phyloP scores from a whole-genome alignment of 202 grass and related monocot genomes.

The Musa balbisiana region DNA sequence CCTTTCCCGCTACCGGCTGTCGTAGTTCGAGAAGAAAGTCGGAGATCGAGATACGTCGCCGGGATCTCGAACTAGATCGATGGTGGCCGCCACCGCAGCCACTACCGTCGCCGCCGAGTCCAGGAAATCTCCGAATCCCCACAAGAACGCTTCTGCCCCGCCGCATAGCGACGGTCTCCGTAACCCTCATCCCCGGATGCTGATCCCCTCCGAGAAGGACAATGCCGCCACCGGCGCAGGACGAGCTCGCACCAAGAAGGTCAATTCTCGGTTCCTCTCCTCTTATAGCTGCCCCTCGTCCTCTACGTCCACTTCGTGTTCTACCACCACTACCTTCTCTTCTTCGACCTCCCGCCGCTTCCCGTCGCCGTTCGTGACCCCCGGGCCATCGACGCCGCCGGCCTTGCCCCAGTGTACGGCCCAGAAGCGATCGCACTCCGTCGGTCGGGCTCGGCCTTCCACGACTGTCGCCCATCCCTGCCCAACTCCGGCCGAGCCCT shows the following conservation, averaged over 20 bases:
- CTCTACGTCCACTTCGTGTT: conserved; percentile 35
- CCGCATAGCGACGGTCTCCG: conserved; percentile 2
- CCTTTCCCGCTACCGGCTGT: neutral
- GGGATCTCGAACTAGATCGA: conserved; percentile 13
- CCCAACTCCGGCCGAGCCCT: conserved; percentile 27
- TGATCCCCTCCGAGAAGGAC: conserved; percentile 46
- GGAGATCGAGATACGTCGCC: conserved; percentile 2
- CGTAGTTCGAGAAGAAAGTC: neutral
- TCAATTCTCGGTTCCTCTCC: conserved; percentile 70
- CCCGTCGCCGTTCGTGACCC: conserved; percentile 16
- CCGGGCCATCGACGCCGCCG: conserved; percentile 58
- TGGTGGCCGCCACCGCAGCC: conserved; percentile 37
- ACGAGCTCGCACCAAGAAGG: conserved; percentile 32
- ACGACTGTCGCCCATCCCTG: conserved; percentile 3
- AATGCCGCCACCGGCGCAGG: conserved; percentile 28
- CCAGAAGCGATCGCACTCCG: conserved; percentile 60
- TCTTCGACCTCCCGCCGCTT: conserved; percentile 31
- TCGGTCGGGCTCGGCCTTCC: conserved; percentile 54
- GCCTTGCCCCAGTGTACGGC: conserved; percentile 46
- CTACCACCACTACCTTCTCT: conserved; percentile 36
- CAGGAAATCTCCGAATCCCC: conserved; percentile 32
- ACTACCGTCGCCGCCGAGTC: conserved; percentile 28
- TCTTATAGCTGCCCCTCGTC: conserved; percentile 40
- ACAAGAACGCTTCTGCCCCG: conserved; percentile 29
- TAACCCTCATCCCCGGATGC: conserved; percentile 28